Percentiles rank a stretch among this genome's conserved stretches.
phyloP scores from a whole-genome alignment of 495 filamentous ascomycete species.

The Aspergillus olivimuriae region DNA sequence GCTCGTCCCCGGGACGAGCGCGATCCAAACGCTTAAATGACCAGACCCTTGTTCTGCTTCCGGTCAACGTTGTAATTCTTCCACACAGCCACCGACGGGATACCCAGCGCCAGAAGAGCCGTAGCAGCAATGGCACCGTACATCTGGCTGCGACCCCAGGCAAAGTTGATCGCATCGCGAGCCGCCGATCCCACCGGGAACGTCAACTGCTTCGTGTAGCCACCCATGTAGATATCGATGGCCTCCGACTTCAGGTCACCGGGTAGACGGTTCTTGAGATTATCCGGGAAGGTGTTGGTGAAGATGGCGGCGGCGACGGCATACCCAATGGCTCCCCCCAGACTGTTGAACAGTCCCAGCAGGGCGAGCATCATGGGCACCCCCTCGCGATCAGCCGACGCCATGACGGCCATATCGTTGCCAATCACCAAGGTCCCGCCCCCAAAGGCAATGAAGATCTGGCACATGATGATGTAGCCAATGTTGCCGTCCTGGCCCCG shows the following conservation, averaged over 20 bases:
- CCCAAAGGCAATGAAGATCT: slow-evolving; percentile 71
- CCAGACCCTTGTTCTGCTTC: slow-evolving; percentile 42
- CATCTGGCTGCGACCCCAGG: slow-evolving; percentile 56
- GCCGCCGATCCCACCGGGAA: slow-evolving; percentile 47
- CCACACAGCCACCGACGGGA: slow-evolving; percentile 37
- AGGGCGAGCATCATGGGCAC: slow-evolving; percentile 68
- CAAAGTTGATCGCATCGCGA: slow-evolving; percentile 48
- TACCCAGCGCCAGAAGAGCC: slow-evolving; percentile 27
- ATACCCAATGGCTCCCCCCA: slow-evolving; percentile 65
- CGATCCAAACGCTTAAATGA: slow-evolving; percentile 18
- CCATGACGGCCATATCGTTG: slow-evolving; percentile 71
- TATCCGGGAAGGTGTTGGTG: slow-evolving; percentile 54
- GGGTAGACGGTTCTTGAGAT: slow-evolving; percentile 38
- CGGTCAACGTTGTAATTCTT: slow-evolving; percentile 40
- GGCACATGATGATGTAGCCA: slow-evolving; percentile 68
- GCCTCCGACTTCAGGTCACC: slow-evolving; percentile 39
- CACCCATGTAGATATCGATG: slow-evolving; percentile 40
- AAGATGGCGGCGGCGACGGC: slow-evolving; percentile 65
- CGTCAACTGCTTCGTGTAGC: slow-evolving; percentile 42
- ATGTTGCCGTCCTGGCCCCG: slow-evolving; percentile 53
- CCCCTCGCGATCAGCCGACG: slow-evolving; percentile 52
- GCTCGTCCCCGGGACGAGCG: too few species aligned
- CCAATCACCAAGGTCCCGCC: slow-evolving; percentile 61
- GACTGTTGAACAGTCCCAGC: slow-evolving; percentile 54
- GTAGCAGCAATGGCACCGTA: slow-evolving; percentile 52